Conservation (phyloP, 495 filamentous ascomycete genomes). For the Rhizodiscina lignyota region DNA sequence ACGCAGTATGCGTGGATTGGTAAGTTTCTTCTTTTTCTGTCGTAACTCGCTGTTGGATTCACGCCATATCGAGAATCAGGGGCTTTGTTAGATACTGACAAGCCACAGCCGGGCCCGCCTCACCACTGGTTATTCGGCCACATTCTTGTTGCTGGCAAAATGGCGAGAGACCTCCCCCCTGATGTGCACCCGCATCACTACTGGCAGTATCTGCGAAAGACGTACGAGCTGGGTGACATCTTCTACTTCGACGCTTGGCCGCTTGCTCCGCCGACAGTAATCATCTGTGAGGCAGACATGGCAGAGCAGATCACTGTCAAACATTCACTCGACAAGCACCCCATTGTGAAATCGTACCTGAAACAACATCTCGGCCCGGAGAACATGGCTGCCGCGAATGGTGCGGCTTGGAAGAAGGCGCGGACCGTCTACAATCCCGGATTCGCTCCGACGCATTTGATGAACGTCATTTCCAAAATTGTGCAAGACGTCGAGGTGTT, state of each 20-base stretch:
- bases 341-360: constrained; percentile 1
- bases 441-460: background rate
- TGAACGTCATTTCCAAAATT: constrained; percentile 1
- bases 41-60: too few relatives aligned
- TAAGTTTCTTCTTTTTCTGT: too few relatives aligned
- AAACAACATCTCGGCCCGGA: background rate
- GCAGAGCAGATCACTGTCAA: constrained; percentile 3
- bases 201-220: constrained; percentile 2
- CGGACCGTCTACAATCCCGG: constrained; percentile 1
- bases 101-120: constrained; percentile 1
- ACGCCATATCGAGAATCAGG: too few relatives aligned
- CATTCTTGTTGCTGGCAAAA: constrained; percentile 1
- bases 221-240: constrained; percentile 8
- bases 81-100: too few relatives aligned
- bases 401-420: constrained; percentile 1
- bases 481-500: constrained; percentile 1
- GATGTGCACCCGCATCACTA: constrained; percentile 3
- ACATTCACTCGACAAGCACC: constrained; percentile 1
- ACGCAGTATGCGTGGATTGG: too few relatives aligned
- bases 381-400: constrained; percentile 1
- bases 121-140: constrained; percentile 3
- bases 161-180: constrained; percentile 1
- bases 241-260: constrained; percentile 12
- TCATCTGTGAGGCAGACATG: constrained; percentile 7
- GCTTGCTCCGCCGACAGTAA: constrained; percentile 5